Evolutionary conservation across 371 early-diverging fungal species (phyloP), one percentile per base, ranked within the genome.

Genomic region (Batkoa obscura): DNA sequence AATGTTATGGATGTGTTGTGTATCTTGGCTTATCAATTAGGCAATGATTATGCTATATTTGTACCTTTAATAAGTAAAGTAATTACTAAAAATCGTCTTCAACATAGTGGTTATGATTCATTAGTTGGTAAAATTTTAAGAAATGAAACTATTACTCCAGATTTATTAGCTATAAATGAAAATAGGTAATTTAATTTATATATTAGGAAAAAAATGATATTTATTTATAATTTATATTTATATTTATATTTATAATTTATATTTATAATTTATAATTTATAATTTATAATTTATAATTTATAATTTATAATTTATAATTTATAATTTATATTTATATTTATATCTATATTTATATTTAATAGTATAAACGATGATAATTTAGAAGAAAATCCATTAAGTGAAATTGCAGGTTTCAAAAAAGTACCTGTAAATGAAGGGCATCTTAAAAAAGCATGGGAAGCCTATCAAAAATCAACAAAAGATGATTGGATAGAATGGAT

Each of bases 401-500:
- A 37, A 12, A 34, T 5, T n/a, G 31, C 34, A n/a, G 10, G 15
- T 32, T 63, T 59, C n/a, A 73, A 75, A 56, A 86, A 83, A 60
- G 77, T 90, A 15, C 82, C 88, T 1, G 85, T 96, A 15, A 91
- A 94, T 65, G 91, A 89, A 45, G 73, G 73, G 48, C 78, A 83
- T 58, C 73, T 98, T 50, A 88, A 87, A 57, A 85, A 85, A 51
- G 86, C 91, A 0, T 96, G 95, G 94, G 90, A 90, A 50, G 82
- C 88, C 1, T 82, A 86, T 1, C 91, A 90, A 63, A 67, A 88
- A 57, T 83, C 88, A 1, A 88, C 91, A 0, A 84, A 83, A 58
- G 94, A 94, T 59, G 96, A 94, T 66, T 98, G 98, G 98, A 69
- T 76, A 52, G 92, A 92, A 62, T 98, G 98, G 98, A 85, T 96